Base-by-base conservation (phyloP, 2,329 filamentous ascomycete species). In the Fusarium nelsonii region DNA sequence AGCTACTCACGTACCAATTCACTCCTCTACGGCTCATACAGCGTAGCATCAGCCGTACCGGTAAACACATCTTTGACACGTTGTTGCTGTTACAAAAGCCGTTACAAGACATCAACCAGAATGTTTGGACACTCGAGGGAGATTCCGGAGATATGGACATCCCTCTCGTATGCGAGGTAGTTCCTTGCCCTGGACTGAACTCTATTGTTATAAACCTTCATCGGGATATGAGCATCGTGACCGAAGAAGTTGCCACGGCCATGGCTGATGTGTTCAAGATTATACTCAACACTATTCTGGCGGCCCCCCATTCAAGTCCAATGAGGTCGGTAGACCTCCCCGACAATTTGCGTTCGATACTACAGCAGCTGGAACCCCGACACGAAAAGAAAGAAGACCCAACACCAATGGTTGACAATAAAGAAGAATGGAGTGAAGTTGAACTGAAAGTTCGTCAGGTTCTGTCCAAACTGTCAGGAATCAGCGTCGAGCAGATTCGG, bases 61-160 rank as follows among this genome's bases (percentile, higher is more conserved):
- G 85, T 3, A 79, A 79, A 18, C 84, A 83, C 14, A 81, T 97
- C 1, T 97, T 97, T 76, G 92, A 97, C 75, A 92, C 91, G 2
- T 80, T 97, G 32, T 81, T 97, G 16, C 86, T 97, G 49, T 81
- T 97, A 12, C 94, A 97, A 74, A 89, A 90, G 43, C 83, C 86
- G 0, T 73, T 82, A 8, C 85, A 87, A 33, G 81, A 85, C 4
- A 84, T 92, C 65, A 85, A 91, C 50, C 70, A 77, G 7, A 70
- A 67, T 0, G 71, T 91, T 3, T 91, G 89, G 89, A 82, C 81
- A 0, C 73, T 91, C 1, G 80, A 85, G 53, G 79, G 82, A 16
- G 89, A 91, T 58, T 80, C 82, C 14, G 87, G 89, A 4, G 80
- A 83, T 7, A 94, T 94, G 91, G 91, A 93, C 76, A 82, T 91